These are phyloP conservation scores for Naegleria fowleri DNA, from an alignment of 208 protist species.

Conservation along the genomic window DNA sequence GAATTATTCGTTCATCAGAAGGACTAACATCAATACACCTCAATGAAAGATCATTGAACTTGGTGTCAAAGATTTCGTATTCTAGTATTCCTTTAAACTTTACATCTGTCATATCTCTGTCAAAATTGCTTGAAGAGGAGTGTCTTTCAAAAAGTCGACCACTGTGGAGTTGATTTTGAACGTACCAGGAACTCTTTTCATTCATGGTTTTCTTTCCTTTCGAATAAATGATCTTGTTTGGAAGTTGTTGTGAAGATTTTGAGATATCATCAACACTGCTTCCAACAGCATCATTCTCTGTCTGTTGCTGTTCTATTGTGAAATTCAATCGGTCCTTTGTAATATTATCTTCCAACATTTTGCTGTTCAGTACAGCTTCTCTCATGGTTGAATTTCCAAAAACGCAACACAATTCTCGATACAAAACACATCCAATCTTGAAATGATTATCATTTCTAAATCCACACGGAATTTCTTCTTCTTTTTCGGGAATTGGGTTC, in stretches of 20 bases:
- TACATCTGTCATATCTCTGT: background rate
- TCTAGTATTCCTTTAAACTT: background rate
- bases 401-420: conserved; percentile 17
- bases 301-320: background rate
- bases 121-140: background rate
- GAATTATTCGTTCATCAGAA: background rate
- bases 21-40: conserved; percentile 1
- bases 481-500: background rate
- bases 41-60: background rate
- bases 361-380: conserved; percentile 12
- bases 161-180: background rate
- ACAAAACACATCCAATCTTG: background rate
- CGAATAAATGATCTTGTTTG: background rate
- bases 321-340: background rate
- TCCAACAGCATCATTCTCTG: background rate
- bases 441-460: conserved; percentile 17
- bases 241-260: background rate
- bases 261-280: background rate
- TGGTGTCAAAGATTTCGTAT: background rate
- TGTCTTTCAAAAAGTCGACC: background rate
- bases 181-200: background rate
- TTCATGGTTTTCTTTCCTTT: background rate
- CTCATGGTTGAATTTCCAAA: conserved; percentile 25
- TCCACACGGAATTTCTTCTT: background rate
- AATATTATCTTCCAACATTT: conserved; percentile 14